Base-by-base conservation (phyloP, 768 basidiomycete genomes). In the Cystobasidium onofrii region DNA sequence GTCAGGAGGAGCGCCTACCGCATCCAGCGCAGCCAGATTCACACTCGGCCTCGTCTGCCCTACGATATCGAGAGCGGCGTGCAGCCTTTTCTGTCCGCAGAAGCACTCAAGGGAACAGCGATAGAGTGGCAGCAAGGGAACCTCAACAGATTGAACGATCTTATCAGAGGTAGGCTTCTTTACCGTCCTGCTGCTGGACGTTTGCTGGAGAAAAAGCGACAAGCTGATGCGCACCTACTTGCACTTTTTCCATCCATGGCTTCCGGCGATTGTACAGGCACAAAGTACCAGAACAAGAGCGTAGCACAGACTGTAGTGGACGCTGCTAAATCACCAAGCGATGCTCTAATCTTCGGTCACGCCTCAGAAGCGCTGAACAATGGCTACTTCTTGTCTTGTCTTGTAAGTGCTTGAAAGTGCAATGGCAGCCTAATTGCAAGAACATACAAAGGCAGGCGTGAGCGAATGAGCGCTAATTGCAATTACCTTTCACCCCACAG, bases 321-420 rank as follows among this genome's bases (percentile, higher is more conserved):
- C 41, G 86, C 89, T 12, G 86, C 91, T 0, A 78, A 82, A 18
- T 82, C 86, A 34, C 86, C 85, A 52, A 83, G 85, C 27, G 82
- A 87, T 65, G 85, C 87, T 0, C 81, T 94, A 65, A 86, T 87
- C 29, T 98, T 93, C 82, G 95, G 90, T 81, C 92, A 94, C 79
- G 92, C 94, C 1, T 89, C 89, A 76, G 86, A 91, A 60, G 91
- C 95, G 4, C 83, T 97, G 75, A 99, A 98, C 83, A 98, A 96
- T 81, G 88, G 88, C 77, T 98, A 91, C 85, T 98, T 98, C 85
- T 85, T 99, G 33, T 86, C 90, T 76, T 85, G 84, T 73, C 84
- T 99, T 44, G 95, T 97, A 80, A 64, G 92, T 85, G 46, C 27
- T n/a, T n/a, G n/a, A n/a, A n/a, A n/a, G n/a, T n/a, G n/a, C n/a